A percentile compares a stretch with the other conserved stretches of the same genome.
Conservation (phyloP, 306 rosid species). For the Cicer judaicum region DNA sequence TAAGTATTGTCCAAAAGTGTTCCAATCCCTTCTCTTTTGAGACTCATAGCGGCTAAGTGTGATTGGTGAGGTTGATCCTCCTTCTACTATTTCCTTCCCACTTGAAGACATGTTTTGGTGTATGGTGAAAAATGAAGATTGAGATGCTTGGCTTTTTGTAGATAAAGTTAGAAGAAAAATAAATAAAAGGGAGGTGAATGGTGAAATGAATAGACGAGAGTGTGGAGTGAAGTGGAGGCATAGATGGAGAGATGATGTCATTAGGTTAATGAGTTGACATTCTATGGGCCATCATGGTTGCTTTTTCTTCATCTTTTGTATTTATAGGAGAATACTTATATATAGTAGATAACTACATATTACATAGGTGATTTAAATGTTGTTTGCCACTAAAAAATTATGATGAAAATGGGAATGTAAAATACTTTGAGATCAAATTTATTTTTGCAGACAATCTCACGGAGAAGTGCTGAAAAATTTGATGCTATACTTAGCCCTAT, state of each 20-base stretch:
- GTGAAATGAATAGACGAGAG: conserved; percentile 80
- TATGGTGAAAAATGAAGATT: conserved; percentile 29
- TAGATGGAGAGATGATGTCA: conserved; percentile 70
- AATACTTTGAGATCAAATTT: background rate
- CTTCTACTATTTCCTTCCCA: conserved; percentile 68
- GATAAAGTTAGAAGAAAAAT: conserved; percentile 39
- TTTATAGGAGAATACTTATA: conserved; percentile 6
- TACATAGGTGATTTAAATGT: background rate
- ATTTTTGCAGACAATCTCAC: too few relatives aligned
- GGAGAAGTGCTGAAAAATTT: too few relatives aligned
- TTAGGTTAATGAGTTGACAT: conserved; percentile 84
- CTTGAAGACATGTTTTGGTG: conserved; percentile 52
- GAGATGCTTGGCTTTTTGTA: conserved; percentile 42
- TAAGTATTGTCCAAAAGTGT: conserved; percentile 96
- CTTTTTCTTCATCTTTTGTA: conserved; percentile 49
- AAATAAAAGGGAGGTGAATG: conserved; percentile 40
- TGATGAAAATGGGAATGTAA: background rate
- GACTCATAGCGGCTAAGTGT: conserved; percentile 94
- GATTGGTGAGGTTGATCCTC: conserved; percentile 66
- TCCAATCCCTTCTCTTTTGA: conserved; percentile 97
- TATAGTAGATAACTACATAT: background rate
- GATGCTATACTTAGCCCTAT: too few relatives aligned
- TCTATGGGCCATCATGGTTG: conserved; percentile 74
- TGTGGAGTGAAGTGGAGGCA: conserved; percentile 49
- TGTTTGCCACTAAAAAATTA: background rate